Base-by-base conservation (phyloP, 306 rosid genomes). In the Elaeagnus macrophylla region DNA sequence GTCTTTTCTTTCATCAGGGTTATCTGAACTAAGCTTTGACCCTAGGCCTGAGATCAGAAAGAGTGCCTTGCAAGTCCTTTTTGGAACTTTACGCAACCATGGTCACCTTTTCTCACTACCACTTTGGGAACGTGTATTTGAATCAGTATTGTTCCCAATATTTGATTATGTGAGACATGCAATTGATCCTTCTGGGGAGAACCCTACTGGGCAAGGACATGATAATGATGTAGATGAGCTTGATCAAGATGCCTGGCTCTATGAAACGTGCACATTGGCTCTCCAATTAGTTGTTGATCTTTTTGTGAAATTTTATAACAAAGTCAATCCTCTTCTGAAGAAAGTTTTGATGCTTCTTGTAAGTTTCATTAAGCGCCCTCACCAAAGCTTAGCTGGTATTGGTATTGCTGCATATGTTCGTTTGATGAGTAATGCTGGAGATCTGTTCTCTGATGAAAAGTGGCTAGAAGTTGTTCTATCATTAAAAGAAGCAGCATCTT, bases 321-420 rank as follows among this genome's bases (percentile, higher is more conserved):
- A 85, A 1, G 99, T 93, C 78, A 84, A 84, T 72, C 96, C 96
- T n/a, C 95, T 93, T 38, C 48, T 93, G 75, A 84, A 68, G 73
- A 93, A 82, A 75, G 96, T 93, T 68, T 77, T 93, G 78, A 69
- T 64, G 72, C 99, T 93, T 57, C 74, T 93, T 48, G 96, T 93
- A 62, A 87, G 93, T 75, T 93, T 93, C 59, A 93, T 93, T 45
- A 72, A 82, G 77, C 94, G 96, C 44, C 99, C 95, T 70, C 99
- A 87, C 85, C 99, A 88, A 68, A 93, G 88, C 77, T 83, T 93
- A 46, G 99, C 96, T 45, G 96, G 99, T 66, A 93, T 93, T 52
- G 99, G 99, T 64, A 84, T 88, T 68, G 96, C 96, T 70, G 96
- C 99, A 48, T 84, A 87, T 82, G 96, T 87, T 62, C 95, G 95